A percentile compares a stretch with the other conserved stretches of the same genome.
Evolutionary conservation across 768 basidiomycete genomes (phyloP).

Genomic region (Lentinula lateritia): DNA sequence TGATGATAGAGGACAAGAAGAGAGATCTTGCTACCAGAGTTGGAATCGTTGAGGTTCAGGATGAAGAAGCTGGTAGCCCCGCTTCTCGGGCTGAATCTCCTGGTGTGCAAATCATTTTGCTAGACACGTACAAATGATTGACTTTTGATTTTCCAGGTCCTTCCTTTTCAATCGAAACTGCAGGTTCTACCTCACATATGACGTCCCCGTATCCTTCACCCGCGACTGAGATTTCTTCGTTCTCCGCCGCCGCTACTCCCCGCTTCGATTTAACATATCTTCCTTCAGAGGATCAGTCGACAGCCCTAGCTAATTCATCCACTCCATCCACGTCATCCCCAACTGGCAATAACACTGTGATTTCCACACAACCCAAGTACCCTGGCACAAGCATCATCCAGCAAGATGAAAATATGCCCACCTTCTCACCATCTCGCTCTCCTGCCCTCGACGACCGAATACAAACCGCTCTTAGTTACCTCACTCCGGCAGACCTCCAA

Average conservation of each 20-base stretch:
- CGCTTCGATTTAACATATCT: slow-evolving; percentile 4
- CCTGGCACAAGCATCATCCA: slow-evolving; percentile 10
- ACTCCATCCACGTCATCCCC: neutral
- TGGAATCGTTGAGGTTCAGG: slow-evolving; percentile 29
- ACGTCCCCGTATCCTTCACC: slow-evolving; percentile 29
- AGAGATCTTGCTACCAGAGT: slow-evolving; percentile 31
- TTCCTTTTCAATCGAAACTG: slow-evolving; percentile 44
- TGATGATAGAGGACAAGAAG: slow-evolving; percentile 62
- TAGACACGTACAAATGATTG: slow-evolving; percentile 4
- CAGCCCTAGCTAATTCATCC: neutral
- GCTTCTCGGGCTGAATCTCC: slow-evolving; percentile 7
- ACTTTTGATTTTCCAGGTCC: slow-evolving; percentile 21
- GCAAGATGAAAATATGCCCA: slow-evolving; percentile 18
- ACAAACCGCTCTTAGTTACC: slow-evolving; percentile 45
- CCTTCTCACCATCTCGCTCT: slow-evolving; percentile 16
- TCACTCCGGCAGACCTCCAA: slow-evolving; percentile 55
- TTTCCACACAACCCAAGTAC: slow-evolving; percentile 6
- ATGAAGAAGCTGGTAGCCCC: slow-evolving; percentile 29
- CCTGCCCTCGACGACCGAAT: slow-evolving; percentile 34
- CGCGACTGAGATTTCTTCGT: slow-evolving; percentile 24
- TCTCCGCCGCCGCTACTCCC: slow-evolving; percentile 8
- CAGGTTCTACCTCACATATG: slow-evolving; percentile 21
- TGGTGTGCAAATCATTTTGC: slow-evolving; percentile 6
- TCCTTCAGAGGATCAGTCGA: neutral
- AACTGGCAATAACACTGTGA: slow-evolving; percentile 10